Evolutionary conservation across 345 rosid species (phyloP).

Genomic region (Lepidium sativum): DNA sequence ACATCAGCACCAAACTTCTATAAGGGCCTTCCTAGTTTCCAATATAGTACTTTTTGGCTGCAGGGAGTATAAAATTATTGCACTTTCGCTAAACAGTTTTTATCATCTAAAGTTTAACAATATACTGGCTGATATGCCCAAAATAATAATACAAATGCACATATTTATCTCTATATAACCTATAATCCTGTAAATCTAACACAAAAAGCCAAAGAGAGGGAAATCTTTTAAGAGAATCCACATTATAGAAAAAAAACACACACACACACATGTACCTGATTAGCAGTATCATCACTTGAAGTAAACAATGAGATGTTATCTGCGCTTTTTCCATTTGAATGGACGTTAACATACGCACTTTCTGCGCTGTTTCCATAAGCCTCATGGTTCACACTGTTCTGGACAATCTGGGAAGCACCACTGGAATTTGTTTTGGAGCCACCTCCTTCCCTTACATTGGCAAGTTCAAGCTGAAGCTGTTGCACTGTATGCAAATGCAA

Average conservation of each 20-base stretch:
- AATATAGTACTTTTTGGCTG: neutral
- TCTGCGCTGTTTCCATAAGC: slow-evolving; percentile 34
- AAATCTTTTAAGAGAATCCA: neutral
- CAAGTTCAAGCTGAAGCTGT: slow-evolving; percentile 81
- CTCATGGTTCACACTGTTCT: slow-evolving; percentile 49
- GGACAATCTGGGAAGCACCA: slow-evolving; percentile 47
- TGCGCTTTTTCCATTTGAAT: slow-evolving; percentile 43
- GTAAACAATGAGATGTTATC: slow-evolving; percentile 38
- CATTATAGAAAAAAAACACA: neutral
- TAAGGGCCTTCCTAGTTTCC: neutral
- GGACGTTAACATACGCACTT: slow-evolving; percentile 26
- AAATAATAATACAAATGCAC: neutral
- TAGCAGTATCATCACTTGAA: slow-evolving; percentile 40
- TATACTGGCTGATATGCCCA: neutral
- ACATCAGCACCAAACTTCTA: neutral
- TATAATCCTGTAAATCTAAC: neutral
- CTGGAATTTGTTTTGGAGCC: slow-evolving; percentile 48
- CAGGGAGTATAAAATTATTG: neutral
- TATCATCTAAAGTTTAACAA: neutral
- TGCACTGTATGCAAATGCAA: slow-evolving; percentile 71
- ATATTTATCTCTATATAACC: neutral
- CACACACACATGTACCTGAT: slow-evolving; percentile 45
- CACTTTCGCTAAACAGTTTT: neutral
- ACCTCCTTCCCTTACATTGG: slow-evolving; percentile 64
- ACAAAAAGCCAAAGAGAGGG: neutral